A percentile compares a stretch with the other conserved stretches of the same genome.
phyloP scores from a whole-genome alignment of 805 yeast species.

The Priceomyces carsonii region DNA sequence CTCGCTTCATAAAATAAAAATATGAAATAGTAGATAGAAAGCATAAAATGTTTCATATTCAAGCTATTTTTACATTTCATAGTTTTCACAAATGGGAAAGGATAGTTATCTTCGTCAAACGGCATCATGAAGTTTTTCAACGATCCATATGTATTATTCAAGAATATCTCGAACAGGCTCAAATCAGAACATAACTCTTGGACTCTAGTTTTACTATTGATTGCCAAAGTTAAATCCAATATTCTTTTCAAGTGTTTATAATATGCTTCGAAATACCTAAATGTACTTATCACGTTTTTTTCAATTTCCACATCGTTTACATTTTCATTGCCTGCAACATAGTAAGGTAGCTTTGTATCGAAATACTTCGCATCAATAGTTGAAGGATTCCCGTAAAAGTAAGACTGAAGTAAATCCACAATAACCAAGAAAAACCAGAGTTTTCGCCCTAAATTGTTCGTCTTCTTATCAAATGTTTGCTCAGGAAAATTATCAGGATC shows the following conservation, averaged over 20 bases:
- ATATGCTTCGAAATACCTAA: slow-evolving; percentile 27
- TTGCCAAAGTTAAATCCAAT: slow-evolving; percentile 18
- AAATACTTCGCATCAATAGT: slow-evolving; percentile 25
- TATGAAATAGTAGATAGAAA: slow-evolving; percentile 33
- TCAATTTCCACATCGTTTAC: slow-evolving; percentile 38
- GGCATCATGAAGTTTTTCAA: slow-evolving; percentile 18
- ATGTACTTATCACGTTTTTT: slow-evolving; percentile 29
- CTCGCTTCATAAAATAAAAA: slow-evolving; percentile 40
- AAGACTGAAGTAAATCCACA: slow-evolving; percentile 30
- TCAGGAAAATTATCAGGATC: slow-evolving; percentile 56
- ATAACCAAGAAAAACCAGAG: slow-evolving; percentile 36
- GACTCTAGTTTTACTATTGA: slow-evolving; percentile 19
- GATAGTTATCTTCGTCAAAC: slow-evolving; percentile 14
- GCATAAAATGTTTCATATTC: slow-evolving; percentile 25
- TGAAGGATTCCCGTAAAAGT: slow-evolving; percentile 35
- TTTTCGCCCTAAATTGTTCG: slow-evolving; percentile 31
- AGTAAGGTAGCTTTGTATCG: slow-evolving; percentile 32
- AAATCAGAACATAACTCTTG: slow-evolving; percentile 21
- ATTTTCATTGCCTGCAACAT: slow-evolving; percentile 36
- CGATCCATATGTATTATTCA: slow-evolving; percentile 31
- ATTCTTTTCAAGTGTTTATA: slow-evolving; percentile 28
- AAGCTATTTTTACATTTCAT: slow-evolving; percentile 29
- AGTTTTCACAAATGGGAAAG: slow-evolving; percentile 21
- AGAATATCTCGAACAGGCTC: slow-evolving; percentile 34
- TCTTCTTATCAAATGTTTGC: slow-evolving; percentile 22